Base-by-base conservation (phyloP, 2,329 filamentous ascomycete species). In the Aspergillus sojae region DNA sequence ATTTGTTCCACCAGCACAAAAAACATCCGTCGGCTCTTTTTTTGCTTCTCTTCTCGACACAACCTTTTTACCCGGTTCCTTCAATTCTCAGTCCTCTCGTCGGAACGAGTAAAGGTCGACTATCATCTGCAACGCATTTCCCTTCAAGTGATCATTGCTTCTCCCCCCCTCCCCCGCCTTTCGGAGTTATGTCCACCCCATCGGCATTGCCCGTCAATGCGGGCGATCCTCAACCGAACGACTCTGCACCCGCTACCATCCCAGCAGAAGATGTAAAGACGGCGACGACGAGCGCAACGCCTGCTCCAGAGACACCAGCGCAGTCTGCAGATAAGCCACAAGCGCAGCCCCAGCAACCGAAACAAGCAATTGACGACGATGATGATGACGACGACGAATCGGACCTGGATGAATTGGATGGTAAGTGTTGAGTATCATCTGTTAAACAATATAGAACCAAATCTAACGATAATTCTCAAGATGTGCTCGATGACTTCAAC, bases 321-420 rank as follows among this genome's bases (percentile, higher is more conserved):
- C 26, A 46, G 32, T 28, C 54, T 6, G 5, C 28, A 45, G 48
- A 52, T 12, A 30, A 50, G 53, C n/a, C 57, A 48, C 32, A 46
- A 61, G 60, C 65, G 56, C 53, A 53, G 54, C 34, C 57, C 21
- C 60, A 57, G 48, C 41, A 57, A 43, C 61, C 66, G 21, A 62
- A 61, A 30, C 56, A 23, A 52, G 41, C 34, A 23, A n/a, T n/a
- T 3, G 34, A 48, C 39, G 34, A 63, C 16, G 34, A 36, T 5
- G 34, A 70, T 30, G 86, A 85, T 26, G 86, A 91, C 69, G 88
- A 91, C 69, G 88, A 91, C 19, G 90, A 97, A 72, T 94, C 94
- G 7, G 94, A 98, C 68, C 94, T 96, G 78, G 95, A 97, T 73
- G 95, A 98, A 73, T 83, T 99, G 52, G 95, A 99, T 79, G 93